A percentile compares a stretch with the other conserved stretches of the same genome.
Conservation (phyloP, 345 rosid species). For the Draba incana region DNA sequence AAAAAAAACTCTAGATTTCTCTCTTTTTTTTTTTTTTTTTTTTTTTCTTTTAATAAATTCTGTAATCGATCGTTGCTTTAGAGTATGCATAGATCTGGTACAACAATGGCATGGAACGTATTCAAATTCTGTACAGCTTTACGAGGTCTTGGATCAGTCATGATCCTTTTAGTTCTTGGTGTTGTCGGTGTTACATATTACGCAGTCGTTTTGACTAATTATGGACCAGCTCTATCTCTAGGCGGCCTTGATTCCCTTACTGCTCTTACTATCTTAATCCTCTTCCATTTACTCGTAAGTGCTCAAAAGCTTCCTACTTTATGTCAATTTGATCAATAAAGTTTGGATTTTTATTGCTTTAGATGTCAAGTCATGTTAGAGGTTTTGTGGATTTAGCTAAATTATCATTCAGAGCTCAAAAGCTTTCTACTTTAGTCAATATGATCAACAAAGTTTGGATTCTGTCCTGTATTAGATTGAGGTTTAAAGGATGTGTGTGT, state of each 20-base stretch:
- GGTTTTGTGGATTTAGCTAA: no score
- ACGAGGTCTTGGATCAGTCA: constrained; percentile 74
- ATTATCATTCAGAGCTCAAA: background rate
- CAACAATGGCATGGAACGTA: constrained; percentile 81
- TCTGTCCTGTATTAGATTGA: background rate
- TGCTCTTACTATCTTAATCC: constrained; percentile 60
- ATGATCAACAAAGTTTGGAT: constrained; percentile 9
- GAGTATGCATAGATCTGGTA: constrained; percentile 79
- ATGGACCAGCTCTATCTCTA: constrained; percentile 58
- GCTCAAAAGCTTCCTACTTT: no score
- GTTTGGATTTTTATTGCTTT: no score
- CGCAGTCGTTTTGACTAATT: constrained; percentile 72
- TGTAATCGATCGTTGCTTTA: constrained; percentile 30
- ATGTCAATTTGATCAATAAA: no score
- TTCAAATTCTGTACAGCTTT: constrained; percentile 79
- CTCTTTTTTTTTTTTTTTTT: no score
- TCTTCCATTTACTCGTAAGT: constrained; percentile 82
- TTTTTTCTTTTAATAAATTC: background rate
- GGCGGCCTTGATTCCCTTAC: constrained; percentile 57
- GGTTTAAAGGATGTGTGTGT: constrained; percentile 3
- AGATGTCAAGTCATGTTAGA: no score
- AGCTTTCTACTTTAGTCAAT: constrained; percentile 22
- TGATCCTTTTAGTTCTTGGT: constrained; percentile 75
- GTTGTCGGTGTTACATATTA: constrained; percentile 80
- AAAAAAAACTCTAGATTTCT: no score